Conservation (phyloP, 768 basidiomycete species). For the Cystoderma amianthinum region DNA sequence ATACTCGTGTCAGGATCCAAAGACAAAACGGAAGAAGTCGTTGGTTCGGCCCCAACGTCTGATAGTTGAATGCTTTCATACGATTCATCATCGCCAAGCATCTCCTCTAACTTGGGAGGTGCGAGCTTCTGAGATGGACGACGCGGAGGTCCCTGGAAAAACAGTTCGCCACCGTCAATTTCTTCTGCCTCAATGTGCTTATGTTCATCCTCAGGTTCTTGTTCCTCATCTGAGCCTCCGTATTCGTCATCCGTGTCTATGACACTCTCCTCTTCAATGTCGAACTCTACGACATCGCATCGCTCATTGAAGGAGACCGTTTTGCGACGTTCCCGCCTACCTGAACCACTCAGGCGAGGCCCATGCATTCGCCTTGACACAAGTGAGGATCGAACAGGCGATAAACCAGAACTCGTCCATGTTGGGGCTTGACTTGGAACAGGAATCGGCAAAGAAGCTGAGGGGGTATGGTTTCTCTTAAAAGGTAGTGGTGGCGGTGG, state of each 20-base stretch:
- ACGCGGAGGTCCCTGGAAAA: background rate
- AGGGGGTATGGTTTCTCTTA: too few relatives aligned
- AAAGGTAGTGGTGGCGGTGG: conserved; percentile 13
- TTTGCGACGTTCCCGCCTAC: conserved; percentile 54
- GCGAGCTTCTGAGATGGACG: background rate
- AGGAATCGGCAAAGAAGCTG: conserved; percentile 11
- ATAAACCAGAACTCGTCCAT: conserved; percentile 22
- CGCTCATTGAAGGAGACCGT: conserved; percentile 76
- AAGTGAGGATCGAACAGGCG: conserved; percentile 60
- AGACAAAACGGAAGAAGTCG: conserved; percentile 24
- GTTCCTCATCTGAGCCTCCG: conserved; percentile 15
- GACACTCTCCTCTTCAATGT: conserved; percentile 39
- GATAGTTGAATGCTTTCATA: conserved; percentile 38
- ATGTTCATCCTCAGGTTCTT: conserved; percentile 7
- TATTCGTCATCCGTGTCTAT: conserved; percentile 18
- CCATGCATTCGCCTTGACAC: conserved; percentile 72
- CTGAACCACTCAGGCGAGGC: conserved; percentile 55
- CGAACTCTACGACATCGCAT: conserved; percentile 80
- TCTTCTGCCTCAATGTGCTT: conserved; percentile 13
- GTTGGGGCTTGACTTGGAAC: conserved; percentile 16
- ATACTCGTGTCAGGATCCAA: conserved; percentile 52
- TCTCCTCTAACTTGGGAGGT: too few relatives aligned
- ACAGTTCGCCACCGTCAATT: background rate
- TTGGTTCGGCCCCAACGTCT: conserved; percentile 27
- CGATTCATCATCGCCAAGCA: too few relatives aligned